Conservation (phyloP, 2,329 filamentous ascomycete species). For the Lasiodiplodia citricola region DNA sequence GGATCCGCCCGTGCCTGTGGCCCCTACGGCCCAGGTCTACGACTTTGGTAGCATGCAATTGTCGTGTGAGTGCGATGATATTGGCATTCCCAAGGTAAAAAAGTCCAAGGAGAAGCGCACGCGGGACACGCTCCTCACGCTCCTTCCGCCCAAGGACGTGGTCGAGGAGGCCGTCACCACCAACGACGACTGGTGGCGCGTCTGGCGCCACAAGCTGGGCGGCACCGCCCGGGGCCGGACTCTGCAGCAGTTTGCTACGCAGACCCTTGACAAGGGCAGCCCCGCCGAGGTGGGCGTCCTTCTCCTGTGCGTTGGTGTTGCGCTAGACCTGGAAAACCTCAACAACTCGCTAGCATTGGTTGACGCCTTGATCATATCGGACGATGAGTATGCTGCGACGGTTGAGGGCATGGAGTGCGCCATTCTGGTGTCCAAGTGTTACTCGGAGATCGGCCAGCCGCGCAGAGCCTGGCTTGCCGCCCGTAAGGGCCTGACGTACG, state of each 20-base stretch:
- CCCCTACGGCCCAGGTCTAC: background rate
- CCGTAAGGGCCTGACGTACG: conserved; percentile 58
- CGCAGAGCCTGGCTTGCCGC: conserved; percentile 60
- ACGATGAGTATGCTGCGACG: conserved; percentile 57
- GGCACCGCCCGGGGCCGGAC: conserved; percentile 48
- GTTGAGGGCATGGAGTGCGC: conserved; percentile 61
- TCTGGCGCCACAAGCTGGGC: conserved; percentile 48
- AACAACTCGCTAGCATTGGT: conserved; percentile 54
- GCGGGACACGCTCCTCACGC: conserved; percentile 42
- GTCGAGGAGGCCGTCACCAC: conserved; percentile 33
- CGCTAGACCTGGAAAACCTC: conserved; percentile 47
- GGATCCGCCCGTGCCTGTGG: background rate
- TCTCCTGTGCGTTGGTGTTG: conserved; percentile 46
- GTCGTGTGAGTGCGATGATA: conserved; percentile 18
- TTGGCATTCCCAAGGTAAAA: conserved; percentile 18
- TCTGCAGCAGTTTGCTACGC: conserved; percentile 49
- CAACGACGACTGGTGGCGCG: conserved; percentile 50
- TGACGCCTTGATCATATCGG: conserved; percentile 54
- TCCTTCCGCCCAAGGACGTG: conserved; percentile 41
- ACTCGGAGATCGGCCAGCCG: conserved; percentile 61
- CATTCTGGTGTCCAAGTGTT: conserved; percentile 57
- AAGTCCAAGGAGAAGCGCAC: conserved; percentile 40
- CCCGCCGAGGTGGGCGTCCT: conserved; percentile 45
- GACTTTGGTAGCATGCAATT: conserved; percentile 3
- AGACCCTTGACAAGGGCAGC: conserved; percentile 51